phyloP scores from a whole-genome alignment of 2,329 filamentous ascomycete genomes.

The Onygena corvina region DNA sequence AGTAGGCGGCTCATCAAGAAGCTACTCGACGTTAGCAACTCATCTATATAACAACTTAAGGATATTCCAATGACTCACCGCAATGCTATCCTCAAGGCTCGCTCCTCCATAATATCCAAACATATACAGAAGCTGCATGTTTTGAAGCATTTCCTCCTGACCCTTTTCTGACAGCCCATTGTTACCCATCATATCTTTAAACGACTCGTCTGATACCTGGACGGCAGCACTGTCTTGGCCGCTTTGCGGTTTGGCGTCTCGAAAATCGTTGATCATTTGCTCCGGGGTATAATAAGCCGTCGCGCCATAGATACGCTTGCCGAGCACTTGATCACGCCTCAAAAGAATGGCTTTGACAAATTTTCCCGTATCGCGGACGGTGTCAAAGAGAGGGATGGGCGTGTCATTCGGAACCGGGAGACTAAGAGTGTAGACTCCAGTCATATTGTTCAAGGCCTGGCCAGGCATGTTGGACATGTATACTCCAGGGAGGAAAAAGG shows the following conservation, averaged over 20 bases:
- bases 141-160: conserved; percentile 41
- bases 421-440: conserved; percentile 22
- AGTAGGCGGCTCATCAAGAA: not conserved
- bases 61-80: conserved; percentile 16
- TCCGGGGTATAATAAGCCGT: conserved; percentile 29
- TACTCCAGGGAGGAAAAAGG: conserved; percentile 33
- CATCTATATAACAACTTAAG: not conserved
- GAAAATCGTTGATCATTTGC: conserved; percentile 32
- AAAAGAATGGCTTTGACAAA: conserved; percentile 26
- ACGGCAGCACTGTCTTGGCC: conserved; percentile 23
- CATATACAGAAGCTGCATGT: conserved; percentile 41
- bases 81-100: conserved; percentile 19
- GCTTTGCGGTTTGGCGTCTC: conserved; percentile 27
- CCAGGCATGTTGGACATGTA: conserved; percentile 35
- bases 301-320: conserved; percentile 37
- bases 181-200: conserved; percentile 20
- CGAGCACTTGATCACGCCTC: conserved; percentile 34
- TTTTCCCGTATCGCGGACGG: conserved; percentile 35
- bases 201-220: conserved; percentile 19
- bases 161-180: conserved; percentile 15
- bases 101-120: conserved; percentile 44
- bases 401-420: conserved; percentile 21
- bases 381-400: conserved; percentile 37
- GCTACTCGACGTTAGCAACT: not conserved
- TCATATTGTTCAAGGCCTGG: conserved; percentile 23